Evolutionary conservation across 139 green algal species (phyloP), one percentile per base, ranked within the genome.

Genomic region (Coelastrella sp.): DNA sequence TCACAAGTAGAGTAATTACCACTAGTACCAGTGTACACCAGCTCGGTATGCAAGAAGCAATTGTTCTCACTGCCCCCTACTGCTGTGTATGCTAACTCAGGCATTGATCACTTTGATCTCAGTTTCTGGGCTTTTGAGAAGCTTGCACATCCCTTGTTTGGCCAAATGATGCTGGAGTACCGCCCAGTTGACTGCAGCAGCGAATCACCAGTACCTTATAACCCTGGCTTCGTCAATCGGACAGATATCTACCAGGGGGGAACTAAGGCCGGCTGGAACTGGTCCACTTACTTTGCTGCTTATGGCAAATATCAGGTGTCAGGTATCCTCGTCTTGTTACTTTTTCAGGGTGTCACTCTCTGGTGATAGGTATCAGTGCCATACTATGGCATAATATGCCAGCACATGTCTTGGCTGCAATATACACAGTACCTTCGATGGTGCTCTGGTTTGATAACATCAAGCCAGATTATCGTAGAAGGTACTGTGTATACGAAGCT

Each of bases 101-200:
- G 79, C 23, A 60, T 79, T 15, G 21, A 50, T 37, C 85, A 91
- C 81, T 88, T 89, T 77, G 89, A 91, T 78, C 41, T 91, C 37
- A 86, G 71, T 13, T 91, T 83, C 75, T 89, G 79, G 85, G 90
- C 81, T 0, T 93, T 93, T 81, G 73, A 90, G 50, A 76, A 88
- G 85, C 73, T 91, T 40, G 87, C 87, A 13, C 83, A 89, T 73
- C 82, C 82, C 38, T 13, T 83, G n/a, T 83, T 71, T 34, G 82
- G 82, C 17, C 15, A 76, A 17, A 38, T 64, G 41, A 77, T 68
- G 57, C 27, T 87, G 0, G 71, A 87, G 40, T 87, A 69, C 57
- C 30, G 72, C 1, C 38, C 71, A 25, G 82, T 87, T 4, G 82
- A 83, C 21, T 87, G 82, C 27, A 64, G 75, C 37, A 75, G 13